Percentiles rank a stretch among this genome's conserved stretches.
Conservation (phyloP, 306 rosid genomes). For the Phaseolus lunatus region DNA sequence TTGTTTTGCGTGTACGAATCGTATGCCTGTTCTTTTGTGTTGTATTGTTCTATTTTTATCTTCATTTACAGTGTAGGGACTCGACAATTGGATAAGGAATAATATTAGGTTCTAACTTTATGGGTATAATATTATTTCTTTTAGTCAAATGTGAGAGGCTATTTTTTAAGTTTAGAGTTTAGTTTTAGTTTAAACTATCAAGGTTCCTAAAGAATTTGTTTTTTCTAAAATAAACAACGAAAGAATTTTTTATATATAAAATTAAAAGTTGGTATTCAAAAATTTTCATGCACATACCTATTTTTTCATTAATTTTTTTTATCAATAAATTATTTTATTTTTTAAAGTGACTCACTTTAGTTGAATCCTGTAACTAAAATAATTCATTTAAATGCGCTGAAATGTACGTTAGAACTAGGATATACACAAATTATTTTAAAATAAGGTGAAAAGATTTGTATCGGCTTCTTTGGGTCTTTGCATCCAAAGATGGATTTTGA, state of each 20-base stretch:
- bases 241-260: too few species aligned
- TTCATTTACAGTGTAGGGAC: background rate
- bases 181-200: background rate
- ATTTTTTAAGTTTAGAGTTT: background rate
- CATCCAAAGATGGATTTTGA: too few species aligned
- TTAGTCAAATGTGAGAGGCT: background rate
- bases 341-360: background rate
- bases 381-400: background rate
- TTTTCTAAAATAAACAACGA: background rate
- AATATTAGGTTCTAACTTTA: slow-evolving; percentile 21
- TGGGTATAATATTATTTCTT: background rate
- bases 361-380: background rate
- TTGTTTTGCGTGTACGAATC: slow-evolving; percentile 34
- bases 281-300: too few species aligned
- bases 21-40: slow-evolving; percentile 26
- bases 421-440: background rate
- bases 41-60: background rate
- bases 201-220: background rate
- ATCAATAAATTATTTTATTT: too few species aligned
- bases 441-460: too few species aligned
- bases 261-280: background rate
- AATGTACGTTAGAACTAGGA: background rate
- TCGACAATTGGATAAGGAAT: slow-evolving; percentile 36
- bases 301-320: too few species aligned
- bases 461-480: too few species aligned